A percentile compares a stretch with the other conserved stretches of the same genome.
Evolutionary conservation across 1,284 basidiomycete species (phyloP).

Genomic region (Microbotryum intermedium): DNA sequence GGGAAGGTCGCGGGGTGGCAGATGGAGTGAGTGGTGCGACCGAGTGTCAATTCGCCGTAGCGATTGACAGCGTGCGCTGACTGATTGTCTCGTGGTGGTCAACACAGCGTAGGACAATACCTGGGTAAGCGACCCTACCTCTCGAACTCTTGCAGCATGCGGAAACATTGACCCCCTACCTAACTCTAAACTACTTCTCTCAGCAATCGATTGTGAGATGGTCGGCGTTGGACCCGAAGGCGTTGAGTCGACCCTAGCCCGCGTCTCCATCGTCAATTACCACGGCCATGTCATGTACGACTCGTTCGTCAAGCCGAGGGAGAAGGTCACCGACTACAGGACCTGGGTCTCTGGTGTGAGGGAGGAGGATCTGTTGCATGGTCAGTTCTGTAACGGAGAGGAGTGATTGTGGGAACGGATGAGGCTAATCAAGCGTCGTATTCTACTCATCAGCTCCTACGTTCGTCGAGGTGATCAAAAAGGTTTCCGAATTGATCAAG

Average conservation of each 20-base stretch:
- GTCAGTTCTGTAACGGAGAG: slow-evolving; percentile 39
- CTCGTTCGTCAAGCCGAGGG: slow-evolving; percentile 75
- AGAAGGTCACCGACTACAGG: slow-evolving; percentile 85
- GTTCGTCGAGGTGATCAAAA: slow-evolving; percentile 71
- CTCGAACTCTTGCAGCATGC: accelerated
- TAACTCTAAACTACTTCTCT: too few relatives aligned
- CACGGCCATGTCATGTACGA: slow-evolving; percentile 74
- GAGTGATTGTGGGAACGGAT: not conserved
- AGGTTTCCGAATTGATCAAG: slow-evolving; percentile 68
- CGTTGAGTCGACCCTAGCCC: slow-evolving; percentile 70
- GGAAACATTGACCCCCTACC: not conserved
- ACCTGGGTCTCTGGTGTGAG: slow-evolving; percentile 86
- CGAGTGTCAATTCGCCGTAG: not conserved
- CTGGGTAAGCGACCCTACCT: slow-evolving; percentile 8
- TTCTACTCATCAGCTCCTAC: slow-evolving; percentile 50
- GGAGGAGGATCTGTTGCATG: slow-evolving; percentile 61
- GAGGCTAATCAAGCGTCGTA: not conserved
- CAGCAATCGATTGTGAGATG: slow-evolving; percentile 91
- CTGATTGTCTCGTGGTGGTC: not conserved
- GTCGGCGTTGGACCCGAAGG: slow-evolving; percentile 84
- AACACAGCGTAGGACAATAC: slow-evolving; percentile 21
- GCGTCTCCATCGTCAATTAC: slow-evolving; percentile 87
- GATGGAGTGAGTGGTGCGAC: slow-evolving; percentile 14
- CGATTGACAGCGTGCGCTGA: not conserved
- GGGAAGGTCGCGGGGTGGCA: slow-evolving; percentile 22